Conservation (phyloP, 2,329 filamentous ascomycete species). For the Whalleya microplaca region DNA sequence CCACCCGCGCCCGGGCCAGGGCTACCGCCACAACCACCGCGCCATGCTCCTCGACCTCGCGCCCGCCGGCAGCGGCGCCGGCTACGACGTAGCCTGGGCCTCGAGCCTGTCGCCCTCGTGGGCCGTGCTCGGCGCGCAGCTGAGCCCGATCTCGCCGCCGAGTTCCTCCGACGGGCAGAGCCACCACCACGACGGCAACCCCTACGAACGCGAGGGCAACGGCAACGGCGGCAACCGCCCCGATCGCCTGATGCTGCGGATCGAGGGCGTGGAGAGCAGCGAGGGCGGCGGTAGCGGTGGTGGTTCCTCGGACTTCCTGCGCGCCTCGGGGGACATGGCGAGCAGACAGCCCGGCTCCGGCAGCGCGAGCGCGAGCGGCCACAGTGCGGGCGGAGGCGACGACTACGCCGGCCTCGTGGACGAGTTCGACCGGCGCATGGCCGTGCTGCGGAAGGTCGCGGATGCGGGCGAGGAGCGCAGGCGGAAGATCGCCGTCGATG, state of each 20-base stretch:
- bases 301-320: conserved; percentile 39
- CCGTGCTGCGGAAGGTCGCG: conserved; percentile 55
- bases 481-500: conserved; percentile 34
- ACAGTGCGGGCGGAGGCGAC: conserved; percentile 40
- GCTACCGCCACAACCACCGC: conserved; percentile 37
- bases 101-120: conserved; percentile 77
- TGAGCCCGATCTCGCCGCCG: conserved; percentile 46
- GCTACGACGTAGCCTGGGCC: conserved; percentile 65
- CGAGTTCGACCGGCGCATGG: conserved; percentile 63
- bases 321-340: conserved; percentile 28
- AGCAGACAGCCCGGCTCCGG: conserved; percentile 28
- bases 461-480: conserved; percentile 53
- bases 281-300: too few species aligned
- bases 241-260: conserved; percentile 61
- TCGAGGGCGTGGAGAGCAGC: conserved; percentile 57
- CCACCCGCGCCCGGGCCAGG: too few species aligned
- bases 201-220: conserved; percentile 17
- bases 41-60: conserved; percentile 61
- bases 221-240: conserved; percentile 34
- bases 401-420: conserved; percentile 57
- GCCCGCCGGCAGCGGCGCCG: conserved; percentile 43
- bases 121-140: conserved; percentile 56
- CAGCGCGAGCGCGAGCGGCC: conserved; percentile 32
- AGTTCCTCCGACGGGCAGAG: conserved; percentile 36
- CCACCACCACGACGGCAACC: conserved; percentile 43